Evolutionary conservation across 768 basidiomycete species (phyloP), one percentile per base, ranked within the genome.

Genomic region (Austroboletus festivus): DNA sequence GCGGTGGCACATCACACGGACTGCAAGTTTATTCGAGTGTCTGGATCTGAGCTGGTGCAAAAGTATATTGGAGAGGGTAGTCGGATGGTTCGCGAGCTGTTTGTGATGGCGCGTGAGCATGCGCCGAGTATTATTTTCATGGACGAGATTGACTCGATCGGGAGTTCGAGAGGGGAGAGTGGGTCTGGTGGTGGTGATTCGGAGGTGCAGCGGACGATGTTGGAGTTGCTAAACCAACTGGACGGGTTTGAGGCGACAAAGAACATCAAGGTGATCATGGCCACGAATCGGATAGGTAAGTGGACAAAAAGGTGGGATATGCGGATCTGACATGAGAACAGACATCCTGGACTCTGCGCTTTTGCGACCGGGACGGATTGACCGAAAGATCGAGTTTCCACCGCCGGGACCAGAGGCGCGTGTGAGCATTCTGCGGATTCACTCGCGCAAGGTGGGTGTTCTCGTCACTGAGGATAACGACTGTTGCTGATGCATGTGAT

Each of bases 61-160:
- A 97, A 96, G 76, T 98, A 97, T 61, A 96, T 97, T 58, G 95
- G 95, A 40, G 95, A 97, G 73, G 93, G 94, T 19, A 89, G 85
- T 54, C 74, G 94, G 51, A 97, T 96, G 94, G 94, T 97, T 31
- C 81, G 95, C 44, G 95, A 97, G 72, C 70, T 98, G 50, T 98
- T 98, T 75, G 93, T 96, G 51, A 97, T 96, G 95, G 95, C 95
- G 3, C 71, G 93, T 53, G 95, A 97, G 67, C 93, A 96, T 61
- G 95, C 95, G 28, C 95, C 95, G 30, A 89, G 88, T 68, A 96
- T 98, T 71, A 96, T 98, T 65, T 97, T 98, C 76, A 96, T 98
- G 94, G 95, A 97, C 66, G 95, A 97, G 71, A 97, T 98, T 55
- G 95, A 98, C 71, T 93, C 90, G 18, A 98, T 98, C 62, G 95